Evolutionary conservation across 2,329 filamentous ascomycete species (phyloP).

Genomic region (Aspergillus eucalypticola): DNA sequence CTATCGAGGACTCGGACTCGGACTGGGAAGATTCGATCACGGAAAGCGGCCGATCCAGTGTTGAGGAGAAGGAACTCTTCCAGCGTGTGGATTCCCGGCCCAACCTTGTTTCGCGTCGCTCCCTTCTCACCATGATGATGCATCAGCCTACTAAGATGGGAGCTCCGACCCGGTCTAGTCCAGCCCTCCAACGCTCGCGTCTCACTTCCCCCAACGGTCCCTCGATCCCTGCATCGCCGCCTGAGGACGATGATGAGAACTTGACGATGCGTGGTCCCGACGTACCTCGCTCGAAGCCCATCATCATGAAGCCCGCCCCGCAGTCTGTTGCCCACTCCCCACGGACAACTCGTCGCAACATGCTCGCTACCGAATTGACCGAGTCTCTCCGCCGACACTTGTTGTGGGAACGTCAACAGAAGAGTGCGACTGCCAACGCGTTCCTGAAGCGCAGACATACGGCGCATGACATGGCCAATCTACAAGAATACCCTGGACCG

Average conservation of each 20-base stretch:
- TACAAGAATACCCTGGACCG: constrained; percentile 75
- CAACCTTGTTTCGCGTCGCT: constrained; percentile 81
- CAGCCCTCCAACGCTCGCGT: constrained; percentile 53
- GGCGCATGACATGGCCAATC: constrained; percentile 83
- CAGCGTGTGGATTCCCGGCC: constrained; percentile 85
- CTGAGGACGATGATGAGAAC: constrained; percentile 61
- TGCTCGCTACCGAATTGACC: constrained; percentile 92
- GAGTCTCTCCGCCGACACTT: constrained; percentile 89
- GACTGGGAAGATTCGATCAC: constrained; percentile 69
- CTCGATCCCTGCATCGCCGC: constrained; percentile 61
- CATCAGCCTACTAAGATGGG: constrained; percentile 75
- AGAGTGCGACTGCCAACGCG: constrained; percentile 83
- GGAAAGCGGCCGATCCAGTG: constrained; percentile 79
- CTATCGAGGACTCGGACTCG: constrained; percentile 69
- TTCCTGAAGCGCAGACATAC: constrained; percentile 88
- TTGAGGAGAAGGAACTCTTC: constrained; percentile 79
- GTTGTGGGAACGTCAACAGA: constrained; percentile 93
- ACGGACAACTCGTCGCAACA: constrained; percentile 87
- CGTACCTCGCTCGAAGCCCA: constrained; percentile 75
- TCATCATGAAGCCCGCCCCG: constrained; percentile 67
- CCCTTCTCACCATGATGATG: constrained; percentile 86
- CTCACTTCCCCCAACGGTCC: constrained; percentile 69
- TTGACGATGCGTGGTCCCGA: constrained; percentile 64
- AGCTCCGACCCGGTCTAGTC: constrained; percentile 53
- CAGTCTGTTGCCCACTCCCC: constrained; percentile 82